Base-by-base conservation (phyloP, 2,329 filamentous ascomycete genomes). In the Venturiaceae sp. region DNA sequence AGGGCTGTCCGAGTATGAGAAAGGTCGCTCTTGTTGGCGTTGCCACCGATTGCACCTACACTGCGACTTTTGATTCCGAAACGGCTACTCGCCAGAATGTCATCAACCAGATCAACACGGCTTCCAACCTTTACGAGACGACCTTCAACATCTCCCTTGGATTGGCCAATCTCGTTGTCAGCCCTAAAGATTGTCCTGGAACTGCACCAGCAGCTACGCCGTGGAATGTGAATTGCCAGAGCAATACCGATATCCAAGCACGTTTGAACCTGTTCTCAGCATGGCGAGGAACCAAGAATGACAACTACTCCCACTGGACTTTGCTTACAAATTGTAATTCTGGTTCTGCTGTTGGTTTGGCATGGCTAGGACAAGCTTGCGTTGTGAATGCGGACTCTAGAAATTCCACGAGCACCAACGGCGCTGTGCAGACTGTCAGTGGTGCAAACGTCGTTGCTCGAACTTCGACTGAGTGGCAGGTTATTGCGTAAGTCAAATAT, bases 111-210 rank as follows among this genome's bases (percentile, higher is more conserved):
- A 87, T 99, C 70, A 96, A 95, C 74, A 79, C 84, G 47, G 94
- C 94, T 0, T 96, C 92, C 1, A 83, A 85, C 62, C 75, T 96
- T 9, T 99, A 94, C 68, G 94, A 99, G 71, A 83, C 80, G 65
- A 88, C 88, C 7, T 97, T 99, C 76, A 96, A 96, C 72, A 92
- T 99, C 66, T 92, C 92, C 0, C 83, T 99, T 36, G 94, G 91
- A 46, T 83, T 99, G 61, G 84, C 86, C 64, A 95, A 96, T 67
- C 73, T 99, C 57, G 88, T 90, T 32, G 83, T 96, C 61, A 89
- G 83, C 59, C 83, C 89, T 47, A 72, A 80, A 3, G 76, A 77
- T n/a, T 99, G 94, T 67, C 90, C 92, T 0, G 82, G 83, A 3
- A 81, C 83, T 0, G 75, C 87, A 5, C 79, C 85, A 9, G 68